Evolutionary conservation across 2,329 filamentous ascomycete genomes (phyloP).

Genomic region (Beauveria asiatica): DNA sequence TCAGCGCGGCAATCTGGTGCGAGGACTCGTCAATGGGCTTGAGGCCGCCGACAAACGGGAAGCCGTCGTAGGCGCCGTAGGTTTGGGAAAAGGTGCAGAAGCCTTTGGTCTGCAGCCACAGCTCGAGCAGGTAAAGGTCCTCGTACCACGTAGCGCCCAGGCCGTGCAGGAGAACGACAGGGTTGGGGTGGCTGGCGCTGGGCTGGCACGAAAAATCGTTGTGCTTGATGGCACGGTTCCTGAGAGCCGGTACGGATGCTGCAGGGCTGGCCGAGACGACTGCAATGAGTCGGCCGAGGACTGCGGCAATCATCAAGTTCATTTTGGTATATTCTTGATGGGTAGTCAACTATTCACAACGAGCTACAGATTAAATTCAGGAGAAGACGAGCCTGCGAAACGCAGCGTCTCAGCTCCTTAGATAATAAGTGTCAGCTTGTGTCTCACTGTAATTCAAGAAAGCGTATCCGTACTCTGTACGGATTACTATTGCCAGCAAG

Average conservation of each 20-base stretch:
- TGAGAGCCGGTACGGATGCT: background rate
- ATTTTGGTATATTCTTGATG: background rate
- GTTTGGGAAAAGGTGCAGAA: constrained; percentile 17
- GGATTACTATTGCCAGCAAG: too few relatives aligned
- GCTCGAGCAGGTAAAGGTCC: constrained; percentile 15
- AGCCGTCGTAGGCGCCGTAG: constrained; percentile 14
- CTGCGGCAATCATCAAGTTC: background rate
- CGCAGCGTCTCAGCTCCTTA: background rate
- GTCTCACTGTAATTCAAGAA: background rate
- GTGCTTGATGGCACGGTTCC: background rate
- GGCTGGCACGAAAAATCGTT: constrained; percentile 15
- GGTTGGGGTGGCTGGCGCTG: constrained; percentile 12
- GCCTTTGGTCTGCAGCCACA: constrained; percentile 12
- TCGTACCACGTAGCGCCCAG: constrained; percentile 15
- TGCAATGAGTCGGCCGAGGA: background rate
- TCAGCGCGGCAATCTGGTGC: constrained; percentile 14
- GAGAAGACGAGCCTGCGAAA: background rate
- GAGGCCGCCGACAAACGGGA: constrained; percentile 16
- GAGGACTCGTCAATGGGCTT: constrained; percentile 15
- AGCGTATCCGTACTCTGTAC: too few relatives aligned
- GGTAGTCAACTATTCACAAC: too few relatives aligned
- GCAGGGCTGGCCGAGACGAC: background rate
- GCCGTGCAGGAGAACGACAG: constrained; percentile 17
- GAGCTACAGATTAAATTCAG: too few relatives aligned
- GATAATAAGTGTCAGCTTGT: background rate